These are phyloP conservation scores for Myxozyma neglecta DNA, from an alignment of 805 yeast species.

Conservation along the genomic window DNA sequence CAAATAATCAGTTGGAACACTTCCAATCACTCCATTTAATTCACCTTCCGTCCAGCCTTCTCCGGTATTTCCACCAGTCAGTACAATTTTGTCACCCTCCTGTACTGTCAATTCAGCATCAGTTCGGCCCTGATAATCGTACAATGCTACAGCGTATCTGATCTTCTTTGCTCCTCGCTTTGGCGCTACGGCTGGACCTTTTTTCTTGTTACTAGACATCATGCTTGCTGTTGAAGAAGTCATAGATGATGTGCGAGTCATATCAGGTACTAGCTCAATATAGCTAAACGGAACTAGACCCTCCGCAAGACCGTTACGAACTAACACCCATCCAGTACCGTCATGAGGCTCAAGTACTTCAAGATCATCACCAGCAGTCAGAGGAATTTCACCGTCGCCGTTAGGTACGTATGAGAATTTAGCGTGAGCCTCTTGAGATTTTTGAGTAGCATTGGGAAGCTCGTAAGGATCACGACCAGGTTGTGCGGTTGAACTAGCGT, in stretches of 20 bases:
- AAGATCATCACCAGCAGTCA: constrained; percentile 61
- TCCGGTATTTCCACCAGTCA: constrained; percentile 67
- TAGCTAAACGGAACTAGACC: constrained; percentile 90
- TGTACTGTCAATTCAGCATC: constrained; percentile 72
- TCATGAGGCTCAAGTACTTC: constrained; percentile 67
- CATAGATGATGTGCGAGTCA: constrained; percentile 26
- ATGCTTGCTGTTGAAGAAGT: constrained; percentile 31
- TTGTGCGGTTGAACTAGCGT: constrained; percentile 5
- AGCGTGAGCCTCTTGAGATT: constrained; percentile 48
- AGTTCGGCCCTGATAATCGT: constrained; percentile 74
- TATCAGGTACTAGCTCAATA: constrained; percentile 45
- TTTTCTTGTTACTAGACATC: constrained; percentile 41
- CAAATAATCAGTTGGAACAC: constrained; percentile 36
- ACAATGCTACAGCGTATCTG: constrained; percentile 64
- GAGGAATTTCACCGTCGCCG: constrained; percentile 73
- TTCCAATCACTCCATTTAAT: constrained; percentile 34
- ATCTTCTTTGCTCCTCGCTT: constrained; percentile 67
- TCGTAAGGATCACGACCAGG: constrained; percentile 18
- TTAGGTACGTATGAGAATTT: constrained; percentile 63
- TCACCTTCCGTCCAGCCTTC: constrained; percentile 92
- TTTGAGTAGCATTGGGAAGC: not conserved
- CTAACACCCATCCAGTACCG: constrained; percentile 90
- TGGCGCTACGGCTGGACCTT: constrained; percentile 82
- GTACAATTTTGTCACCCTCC: constrained; percentile 71
- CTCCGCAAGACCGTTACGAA: constrained; percentile 51